Evolutionary conservation across 805 yeast species (phyloP), one percentile per base, ranked within the genome.

Genomic region (Ascoidea tarda): DNA sequence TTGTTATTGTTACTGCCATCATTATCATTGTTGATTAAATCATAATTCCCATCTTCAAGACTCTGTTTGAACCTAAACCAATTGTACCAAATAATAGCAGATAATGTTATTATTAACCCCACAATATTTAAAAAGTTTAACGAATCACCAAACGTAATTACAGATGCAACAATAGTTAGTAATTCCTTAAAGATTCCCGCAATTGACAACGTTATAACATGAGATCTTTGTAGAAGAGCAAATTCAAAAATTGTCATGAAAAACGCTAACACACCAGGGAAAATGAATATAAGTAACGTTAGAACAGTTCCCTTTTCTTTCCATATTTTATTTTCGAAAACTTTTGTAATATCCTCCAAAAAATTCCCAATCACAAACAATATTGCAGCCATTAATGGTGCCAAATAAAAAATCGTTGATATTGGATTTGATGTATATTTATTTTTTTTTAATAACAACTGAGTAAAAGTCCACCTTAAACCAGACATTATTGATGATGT

Each of bases 121-220:
- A 84, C 52, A 50, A 79, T 68, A 66, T 93, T 93, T 52, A 86
- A 65, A 16, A 74, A 62, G 6, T 85, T 78, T 50, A 93, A 71
- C 46, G 66, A 65, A 65, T 93, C 99, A 46, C 84, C 83, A 65
- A 88, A 87, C 1, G 90, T 72, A 5, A 87, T 57, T 38, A 76
- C 67, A 53, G 91, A 79, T 1, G 83, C 74, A 38, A 77, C 60
- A 46, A 93, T 88, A 0, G 99, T 93, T 49, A 90, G 70, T 14
- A 93, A 72, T 65, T 93, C 99, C 63, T 93, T 93, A 64, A 91
- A 86, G 16, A 93, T 86, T 1, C 99, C 99, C 0, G 95, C 95
- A 47, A 93, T 79, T 5, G 95, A 82, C 33, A 93, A 68, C 0
- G 99, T 90, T 48, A 90, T 73, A 12, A 93, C 88, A 53, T 87